Evolutionary conservation across 805 yeast species (phyloP).

Genomic region (Middelhovenomyces tepae): DNA sequence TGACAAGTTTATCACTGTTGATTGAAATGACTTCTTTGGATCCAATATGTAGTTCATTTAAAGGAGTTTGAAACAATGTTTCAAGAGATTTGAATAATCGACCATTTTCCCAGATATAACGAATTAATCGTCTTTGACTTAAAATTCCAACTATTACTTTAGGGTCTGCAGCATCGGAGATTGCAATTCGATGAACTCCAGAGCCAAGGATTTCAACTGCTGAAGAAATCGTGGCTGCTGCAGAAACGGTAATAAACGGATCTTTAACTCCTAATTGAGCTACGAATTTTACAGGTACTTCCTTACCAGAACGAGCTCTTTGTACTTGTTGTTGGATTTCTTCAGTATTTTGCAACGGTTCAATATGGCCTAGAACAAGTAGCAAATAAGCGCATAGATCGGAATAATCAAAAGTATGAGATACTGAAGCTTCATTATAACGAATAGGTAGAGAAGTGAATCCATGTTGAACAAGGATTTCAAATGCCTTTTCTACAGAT

Average conservation of each 20-base stretch:
- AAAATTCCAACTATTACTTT: conserved; percentile 69
- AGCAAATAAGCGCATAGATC: conserved; percentile 82
- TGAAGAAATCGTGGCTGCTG: conserved; percentile 47
- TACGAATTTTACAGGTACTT: conserved; percentile 86
- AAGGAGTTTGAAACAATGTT: conserved; percentile 54
- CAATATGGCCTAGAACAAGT: conserved; percentile 68
- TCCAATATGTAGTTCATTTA: conserved; percentile 72
- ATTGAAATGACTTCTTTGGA: conserved; percentile 63
- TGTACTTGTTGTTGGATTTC: conserved; percentile 35
- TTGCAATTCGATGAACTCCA: conserved; percentile 92
- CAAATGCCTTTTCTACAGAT: conserved; percentile 84
- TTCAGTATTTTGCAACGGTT: conserved; percentile 20
- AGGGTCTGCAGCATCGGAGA: conserved; percentile 41
- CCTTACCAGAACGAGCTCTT: conserved; percentile 77
- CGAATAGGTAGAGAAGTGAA: conserved; percentile 80
- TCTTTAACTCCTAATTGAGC: conserved; percentile 78
- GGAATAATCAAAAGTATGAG: conserved; percentile 83
- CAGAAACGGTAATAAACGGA: conserved; percentile 73
- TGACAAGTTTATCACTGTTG: conserved; percentile 76
- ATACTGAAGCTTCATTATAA: conserved; percentile 44
- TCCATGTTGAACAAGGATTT: conserved; percentile 58
- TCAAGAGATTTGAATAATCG: conserved; percentile 78
- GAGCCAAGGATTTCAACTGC: conserved; percentile 86
- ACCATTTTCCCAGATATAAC: conserved; percentile 88
- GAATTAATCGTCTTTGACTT: conserved; percentile 81